Conservation (phyloP, 441 rosid species). For the Pelargonium exstipulatum region DNA sequence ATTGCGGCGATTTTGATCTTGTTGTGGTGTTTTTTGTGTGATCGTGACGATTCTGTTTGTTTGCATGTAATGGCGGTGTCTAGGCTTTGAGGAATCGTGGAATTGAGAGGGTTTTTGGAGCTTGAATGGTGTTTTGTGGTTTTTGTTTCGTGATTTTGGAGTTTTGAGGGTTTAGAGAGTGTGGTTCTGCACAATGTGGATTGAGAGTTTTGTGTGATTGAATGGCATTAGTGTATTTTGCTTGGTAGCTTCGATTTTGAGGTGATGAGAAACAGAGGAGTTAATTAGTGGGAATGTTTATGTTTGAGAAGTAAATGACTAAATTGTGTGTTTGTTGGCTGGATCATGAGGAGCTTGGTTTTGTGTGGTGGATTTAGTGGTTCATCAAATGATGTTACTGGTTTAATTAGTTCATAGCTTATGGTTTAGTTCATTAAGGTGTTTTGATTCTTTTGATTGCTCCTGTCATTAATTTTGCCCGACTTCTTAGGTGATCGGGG, state of each 20-base stretch:
- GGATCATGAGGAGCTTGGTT: neutral
- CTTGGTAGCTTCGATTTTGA: neutral
- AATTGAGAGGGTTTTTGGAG: slow-evolving; percentile 7
- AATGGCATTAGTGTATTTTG: slow-evolving; percentile 4
- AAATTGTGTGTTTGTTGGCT: neutral
- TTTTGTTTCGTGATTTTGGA: slow-evolving; percentile 8
- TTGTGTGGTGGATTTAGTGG: neutral
- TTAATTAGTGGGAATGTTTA: neutral
- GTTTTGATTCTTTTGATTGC: neutral
- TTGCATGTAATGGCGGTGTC: slow-evolving; percentile 2
- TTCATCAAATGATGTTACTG: neutral
- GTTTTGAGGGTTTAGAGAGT: slow-evolving; percentile 11
- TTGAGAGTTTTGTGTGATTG: slow-evolving; percentile 8
- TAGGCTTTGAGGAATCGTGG: neutral
- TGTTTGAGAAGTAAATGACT: neutral
- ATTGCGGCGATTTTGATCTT: neutral
- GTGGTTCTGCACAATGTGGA: slow-evolving; percentile 26
- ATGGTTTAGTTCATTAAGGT: neutral
- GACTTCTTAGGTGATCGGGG: neutral
- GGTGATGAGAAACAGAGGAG: neutral
- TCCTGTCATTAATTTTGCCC: neutral
- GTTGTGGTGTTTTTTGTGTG: neutral
- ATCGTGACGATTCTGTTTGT: neutral
- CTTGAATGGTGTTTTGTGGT: slow-evolving; percentile 15
- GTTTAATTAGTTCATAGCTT: neutral